These are phyloP conservation scores for Gnomoniopsis smithogilvyi DNA, from an alignment of 2,329 filamentous ascomycete species.

Conservation along the genomic window DNA sequence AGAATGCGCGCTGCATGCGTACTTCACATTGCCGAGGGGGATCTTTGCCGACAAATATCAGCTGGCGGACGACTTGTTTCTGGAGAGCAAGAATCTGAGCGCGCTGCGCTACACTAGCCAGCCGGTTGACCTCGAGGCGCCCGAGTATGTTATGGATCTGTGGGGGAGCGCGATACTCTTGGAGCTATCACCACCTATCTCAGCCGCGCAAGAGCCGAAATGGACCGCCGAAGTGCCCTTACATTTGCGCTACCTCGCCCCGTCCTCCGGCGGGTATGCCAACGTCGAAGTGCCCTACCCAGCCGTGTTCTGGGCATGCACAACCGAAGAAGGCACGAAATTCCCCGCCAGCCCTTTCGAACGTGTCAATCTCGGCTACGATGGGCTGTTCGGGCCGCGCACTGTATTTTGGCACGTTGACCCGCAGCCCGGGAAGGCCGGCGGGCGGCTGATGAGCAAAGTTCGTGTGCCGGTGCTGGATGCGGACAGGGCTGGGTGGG, in stretches of 20 bases:
- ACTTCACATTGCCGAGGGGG: conserved; percentile 75
- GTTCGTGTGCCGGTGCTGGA: conserved; percentile 66
- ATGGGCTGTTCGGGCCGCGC: conserved; percentile 69
- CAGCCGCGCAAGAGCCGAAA: conserved; percentile 24
- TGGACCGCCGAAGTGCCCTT: conserved; percentile 75
- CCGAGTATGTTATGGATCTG: conserved; percentile 68
- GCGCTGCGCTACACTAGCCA: conserved; percentile 66
- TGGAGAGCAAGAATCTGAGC: conserved; percentile 74
- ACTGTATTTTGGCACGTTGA: conserved; percentile 82
- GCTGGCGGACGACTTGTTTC: conserved; percentile 71
- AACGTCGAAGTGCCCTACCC: conserved; percentile 71
- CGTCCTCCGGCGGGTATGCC: conserved; percentile 52
- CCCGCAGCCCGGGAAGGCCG: conserved; percentile 38
- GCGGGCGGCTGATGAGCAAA: conserved; percentile 45
- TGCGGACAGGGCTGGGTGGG: conserved; percentile 45
- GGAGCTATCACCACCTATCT: conserved; percentile 57
- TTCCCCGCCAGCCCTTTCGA: conserved; percentile 83
- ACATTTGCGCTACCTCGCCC: conserved; percentile 78
- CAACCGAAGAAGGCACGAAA: conserved; percentile 60
- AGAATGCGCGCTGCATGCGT: conserved; percentile 72
- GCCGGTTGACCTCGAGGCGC: conserved; percentile 86
- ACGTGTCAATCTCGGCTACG: conserved; percentile 78
- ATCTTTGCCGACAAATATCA: conserved; percentile 90
- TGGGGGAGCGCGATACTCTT: conserved; percentile 83
- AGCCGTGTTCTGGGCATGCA: conserved; percentile 86